Base-by-base conservation (phyloP, 208 protist genomes). In the Trypanosoma lewisi region DNA sequence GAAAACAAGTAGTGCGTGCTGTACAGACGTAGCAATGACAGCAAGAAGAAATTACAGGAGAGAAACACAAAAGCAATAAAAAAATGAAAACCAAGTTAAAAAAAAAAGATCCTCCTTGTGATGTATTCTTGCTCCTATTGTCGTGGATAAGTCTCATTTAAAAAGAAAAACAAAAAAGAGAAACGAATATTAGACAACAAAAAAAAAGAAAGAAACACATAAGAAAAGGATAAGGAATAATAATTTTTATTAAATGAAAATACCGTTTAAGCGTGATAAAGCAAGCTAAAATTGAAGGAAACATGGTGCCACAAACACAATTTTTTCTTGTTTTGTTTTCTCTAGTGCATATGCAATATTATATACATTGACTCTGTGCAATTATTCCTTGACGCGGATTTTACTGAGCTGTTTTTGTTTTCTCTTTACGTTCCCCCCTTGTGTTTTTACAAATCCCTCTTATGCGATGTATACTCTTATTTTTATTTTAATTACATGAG, bases 361-460 rank as follows among this genome's bases (percentile, higher is more conserved):
- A n/a, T n/a, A n/a, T n/a, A n/a, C n/a, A n/a, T n/a, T n/a, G n/a
- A n/a, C n/a, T 44, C 39, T 44, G 39, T 44, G 39, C n/a, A 2
- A 19, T 44, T 8, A 4, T 44, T 17, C n/a, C 4, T 17, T 44
- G 2, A 11, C 16, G 23, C 28, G 21, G 11, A 21, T 0, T 55
- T 55, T n/a, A 33, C 16, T 37, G 0, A 12, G 1, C 30, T 53
- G 1, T 53, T 53, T 8, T 28, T 5, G 48, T 33, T 12, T 47
- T 21, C 31, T 60, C 8, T 60, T 60, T 44, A 25, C 42, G 3
- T 31, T 59, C 23, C 12, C 2, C 30, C 41, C 7, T 48, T 60
- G 36, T 60, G 28, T 60, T 48, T 48, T 62, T 21, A 31, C 27
- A 5, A 12, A 36, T 14, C 25, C 27, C 25, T 45, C 1, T 28